These are phyloP conservation scores for Vigna hirtella DNA, from an alignment of 306 rosid genomes.

Conservation along the genomic window DNA sequence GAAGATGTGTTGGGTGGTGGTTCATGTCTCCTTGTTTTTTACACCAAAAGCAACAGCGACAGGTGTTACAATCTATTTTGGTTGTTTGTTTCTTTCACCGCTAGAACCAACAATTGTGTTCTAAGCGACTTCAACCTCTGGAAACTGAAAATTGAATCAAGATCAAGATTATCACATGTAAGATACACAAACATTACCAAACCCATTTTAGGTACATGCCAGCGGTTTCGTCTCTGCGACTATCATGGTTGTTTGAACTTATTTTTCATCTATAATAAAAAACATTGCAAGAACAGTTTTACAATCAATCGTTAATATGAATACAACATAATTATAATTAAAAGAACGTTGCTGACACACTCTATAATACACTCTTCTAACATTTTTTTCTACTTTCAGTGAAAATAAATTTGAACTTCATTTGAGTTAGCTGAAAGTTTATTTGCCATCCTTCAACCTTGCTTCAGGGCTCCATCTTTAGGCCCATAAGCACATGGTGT, in stretches of 20 bases:
- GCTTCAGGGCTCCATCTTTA: no score
- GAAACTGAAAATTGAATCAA: slow-evolving; percentile 11
- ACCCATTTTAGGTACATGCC: not conserved
- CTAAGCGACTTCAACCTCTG: slow-evolving; percentile 29
- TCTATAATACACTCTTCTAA: no score
- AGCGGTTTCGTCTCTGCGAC: not conserved
- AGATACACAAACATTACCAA: slow-evolving; percentile 26
- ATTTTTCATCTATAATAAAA: no score
- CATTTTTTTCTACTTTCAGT: no score
- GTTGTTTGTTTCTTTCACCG: slow-evolving; percentile 25
- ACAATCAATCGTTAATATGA: no score
- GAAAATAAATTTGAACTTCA: no score
- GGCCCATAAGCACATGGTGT: no score
- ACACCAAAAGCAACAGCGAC: slow-evolving; percentile 36
- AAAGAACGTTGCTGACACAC: no score
- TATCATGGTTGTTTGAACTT: not conserved
- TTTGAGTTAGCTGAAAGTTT: no score
- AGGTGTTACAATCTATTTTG: slow-evolving; percentile 32
- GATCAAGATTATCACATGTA: not conserved
- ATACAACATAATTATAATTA: no score
- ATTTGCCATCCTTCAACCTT: no score
- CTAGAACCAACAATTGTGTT: slow-evolving; percentile 22
- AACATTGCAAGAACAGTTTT: no score
- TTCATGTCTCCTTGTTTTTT: not conserved
- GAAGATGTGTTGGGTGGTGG: slow-evolving; percentile 8